Conservation (phyloP, 192 early-diverging fungal genomes). For the Gigaspora rosea region DNA sequence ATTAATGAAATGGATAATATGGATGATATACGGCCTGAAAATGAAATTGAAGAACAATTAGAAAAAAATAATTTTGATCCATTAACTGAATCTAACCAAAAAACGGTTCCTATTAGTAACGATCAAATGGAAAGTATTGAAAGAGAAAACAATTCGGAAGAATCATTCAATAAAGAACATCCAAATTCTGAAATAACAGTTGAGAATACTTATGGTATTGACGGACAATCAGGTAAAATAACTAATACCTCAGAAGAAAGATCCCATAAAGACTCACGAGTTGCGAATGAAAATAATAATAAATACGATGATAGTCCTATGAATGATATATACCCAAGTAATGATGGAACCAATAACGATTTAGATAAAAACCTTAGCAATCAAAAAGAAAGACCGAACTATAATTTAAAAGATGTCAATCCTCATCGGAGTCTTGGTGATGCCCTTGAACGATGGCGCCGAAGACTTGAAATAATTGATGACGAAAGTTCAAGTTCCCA, state of each 20-base stretch:
- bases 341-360: constrained; percentile 33
- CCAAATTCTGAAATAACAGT: constrained; percentile 50
- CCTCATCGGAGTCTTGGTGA: constrained; percentile 91
- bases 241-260: constrained; percentile 6
- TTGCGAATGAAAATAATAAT: neutral
- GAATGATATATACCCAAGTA: neutral
- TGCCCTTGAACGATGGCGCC: constrained; percentile 91
- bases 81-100: constrained; percentile 30
- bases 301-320: neutral
- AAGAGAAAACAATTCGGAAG: constrained; percentile 50
- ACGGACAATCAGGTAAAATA: constrained; percentile 62
- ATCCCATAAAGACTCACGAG: neutral
- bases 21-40: too few species aligned
- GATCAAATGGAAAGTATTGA: constrained; percentile 44
- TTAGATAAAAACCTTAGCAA: constrained; percentile 39
- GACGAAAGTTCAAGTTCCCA: constrained; percentile 37
- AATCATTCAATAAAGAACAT: constrained; percentile 48
- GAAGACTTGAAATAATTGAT: constrained; percentile 73
- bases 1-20: constrained; percentile 7
- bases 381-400: constrained; percentile 44
- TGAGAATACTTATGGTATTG: constrained; percentile 68
- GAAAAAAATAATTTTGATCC: constrained; percentile 10
- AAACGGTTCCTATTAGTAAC: neutral
- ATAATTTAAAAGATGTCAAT: constrained; percentile 62
- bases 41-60: too few species aligned